phyloP scores from a whole-genome alignment of 1,284 basidiomycete genomes.

The Dichomitus squalens region DNA sequence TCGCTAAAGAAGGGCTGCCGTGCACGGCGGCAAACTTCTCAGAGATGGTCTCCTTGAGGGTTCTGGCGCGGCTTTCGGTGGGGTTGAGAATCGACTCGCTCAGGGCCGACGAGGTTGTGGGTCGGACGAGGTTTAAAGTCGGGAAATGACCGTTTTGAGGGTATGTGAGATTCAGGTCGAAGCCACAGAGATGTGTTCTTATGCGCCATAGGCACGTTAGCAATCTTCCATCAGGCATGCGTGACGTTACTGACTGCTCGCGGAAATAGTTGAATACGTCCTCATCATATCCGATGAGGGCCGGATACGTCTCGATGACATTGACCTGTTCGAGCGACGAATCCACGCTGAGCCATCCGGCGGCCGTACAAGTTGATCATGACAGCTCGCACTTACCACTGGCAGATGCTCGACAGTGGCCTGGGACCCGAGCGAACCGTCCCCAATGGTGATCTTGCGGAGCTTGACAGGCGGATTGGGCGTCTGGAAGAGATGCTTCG shows the following conservation, averaged over 20 bases:
- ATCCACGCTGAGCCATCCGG: not conserved
- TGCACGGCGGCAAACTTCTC: slow-evolving; percentile 16
- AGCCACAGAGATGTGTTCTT: slow-evolving; percentile 42
- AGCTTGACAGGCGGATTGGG: slow-evolving; percentile 64
- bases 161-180: slow-evolving; percentile 68
- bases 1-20: slow-evolving; percentile 3
- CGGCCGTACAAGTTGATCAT: not conserved
- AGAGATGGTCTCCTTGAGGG: slow-evolving; percentile 8
- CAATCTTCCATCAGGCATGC: too few species aligned
- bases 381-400: slow-evolving; percentile 38
- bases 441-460: slow-evolving; percentile 66
- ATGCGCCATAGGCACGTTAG: not conserved
- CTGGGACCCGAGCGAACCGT: slow-evolving; percentile 58
- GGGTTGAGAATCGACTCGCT: slow-evolving; percentile 13
- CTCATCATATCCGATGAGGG: slow-evolving; percentile 67
- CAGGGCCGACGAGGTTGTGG: slow-evolving; percentile 8
- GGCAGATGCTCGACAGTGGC: slow-evolving; percentile 54
- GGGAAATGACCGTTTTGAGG: slow-evolving; percentile 60
- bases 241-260: slow-evolving; percentile 48
- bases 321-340: slow-evolving; percentile 39
- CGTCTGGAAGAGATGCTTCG: slow-evolving; percentile 63
- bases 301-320: slow-evolving; percentile 69
- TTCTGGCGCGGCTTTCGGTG: slow-evolving; percentile 15
- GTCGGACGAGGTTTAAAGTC: slow-evolving; percentile 27
- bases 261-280: slow-evolving; percentile 69